Conservation (phyloP, 495 filamentous ascomycete species). For the Collariella sp. region DNA sequence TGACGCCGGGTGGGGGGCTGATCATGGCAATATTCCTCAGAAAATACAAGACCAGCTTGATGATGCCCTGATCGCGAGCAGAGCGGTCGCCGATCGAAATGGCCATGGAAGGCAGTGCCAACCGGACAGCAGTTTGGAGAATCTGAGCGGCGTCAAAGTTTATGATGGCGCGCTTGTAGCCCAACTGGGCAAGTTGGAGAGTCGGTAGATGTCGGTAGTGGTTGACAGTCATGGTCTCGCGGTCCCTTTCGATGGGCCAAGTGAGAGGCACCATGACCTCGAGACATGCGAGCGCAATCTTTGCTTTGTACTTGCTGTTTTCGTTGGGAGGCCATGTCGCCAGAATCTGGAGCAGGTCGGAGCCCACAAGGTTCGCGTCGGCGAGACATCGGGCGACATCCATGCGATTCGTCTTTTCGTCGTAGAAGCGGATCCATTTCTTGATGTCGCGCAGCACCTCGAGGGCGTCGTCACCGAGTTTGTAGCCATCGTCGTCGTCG, state of each 20-base stretch:
- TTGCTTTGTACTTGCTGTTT: conserved; percentile 64
- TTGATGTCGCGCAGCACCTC: conserved; percentile 88
- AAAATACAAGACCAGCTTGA: conserved; percentile 83
- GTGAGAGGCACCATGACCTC: conserved; percentile 91
- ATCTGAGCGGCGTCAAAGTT: conserved; percentile 68
- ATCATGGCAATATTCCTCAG: conserved; percentile 84
- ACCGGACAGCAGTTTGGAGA: conserved; percentile 65
- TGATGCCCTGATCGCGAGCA: conserved; percentile 80
- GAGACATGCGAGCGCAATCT: conserved; percentile 67
- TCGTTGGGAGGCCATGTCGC: conserved; percentile 66
- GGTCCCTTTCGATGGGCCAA: conserved; percentile 80
- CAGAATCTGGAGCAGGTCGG: conserved; percentile 85
- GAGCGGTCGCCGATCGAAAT: conserved; percentile 65
- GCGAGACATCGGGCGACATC: conserved; percentile 91
- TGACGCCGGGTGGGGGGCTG: conserved; percentile 49
- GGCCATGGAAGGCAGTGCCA: conserved; percentile 83
- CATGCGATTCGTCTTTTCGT: conserved; percentile 87
- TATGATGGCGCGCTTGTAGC: conserved; percentile 82
- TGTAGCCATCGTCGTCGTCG: conserved; percentile 71
- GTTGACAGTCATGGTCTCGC: conserved; percentile 75
- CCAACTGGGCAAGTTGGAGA: conserved; percentile 74
- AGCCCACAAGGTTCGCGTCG: conserved; percentile 84
- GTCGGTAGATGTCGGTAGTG: conserved; percentile 86
- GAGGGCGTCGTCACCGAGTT: conserved; percentile 86
- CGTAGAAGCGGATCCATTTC: conserved; percentile 89